Evolutionary conservation across 1,139 yeast species (phyloP), one percentile per base, ranked within the genome.

Genomic region (Debaryomyces sp.): DNA sequence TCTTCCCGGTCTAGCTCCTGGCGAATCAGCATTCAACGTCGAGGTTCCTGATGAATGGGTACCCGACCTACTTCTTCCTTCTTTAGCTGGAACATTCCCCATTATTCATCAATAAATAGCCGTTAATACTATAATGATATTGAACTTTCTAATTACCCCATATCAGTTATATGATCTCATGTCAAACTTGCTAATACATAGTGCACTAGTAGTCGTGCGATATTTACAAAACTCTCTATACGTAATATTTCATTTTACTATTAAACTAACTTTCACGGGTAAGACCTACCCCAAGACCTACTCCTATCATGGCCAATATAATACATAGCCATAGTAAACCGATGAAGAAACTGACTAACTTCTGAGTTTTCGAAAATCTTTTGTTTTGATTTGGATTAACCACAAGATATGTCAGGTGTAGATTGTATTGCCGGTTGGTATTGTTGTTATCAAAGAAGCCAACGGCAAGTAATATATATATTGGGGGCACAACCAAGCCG

Each of bases 1-100:
- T 35, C 67, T 52, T 7, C 46, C 47, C 12, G 46, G 29, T 38
- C 56, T 47, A 6, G 40, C 27, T 17, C 42, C 43, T 23, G 36
- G 42, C 32, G 39, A 47, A 38, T 34, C 60, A 40, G 24, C 53
- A 47, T 35, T 51, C 33, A 17, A 46, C 35, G 45, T 43, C 17
- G 51, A 48, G 26, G 47, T 41, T 26, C 43, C 50, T 24, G 59
- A 54, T 17, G 52, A 51, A 37, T 49, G 50, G 4, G 57, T 50
- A 50, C 44, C 52, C 24, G 69, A 60, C 54, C 75, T 54, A 50
- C 68, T 60, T 52, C 73, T 61, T 21, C 75, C 74, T 58, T 81
- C 80, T 60, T 80, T 81, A 3, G 83, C 72, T 44, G 86, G 85
- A 33, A 80, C 84, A 70, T 82, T 82, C 40, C 87, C 87, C 87